Evolutionary conservation across 106 monocot species (phyloP).

Genomic region (Dendrobium nobile): DNA sequence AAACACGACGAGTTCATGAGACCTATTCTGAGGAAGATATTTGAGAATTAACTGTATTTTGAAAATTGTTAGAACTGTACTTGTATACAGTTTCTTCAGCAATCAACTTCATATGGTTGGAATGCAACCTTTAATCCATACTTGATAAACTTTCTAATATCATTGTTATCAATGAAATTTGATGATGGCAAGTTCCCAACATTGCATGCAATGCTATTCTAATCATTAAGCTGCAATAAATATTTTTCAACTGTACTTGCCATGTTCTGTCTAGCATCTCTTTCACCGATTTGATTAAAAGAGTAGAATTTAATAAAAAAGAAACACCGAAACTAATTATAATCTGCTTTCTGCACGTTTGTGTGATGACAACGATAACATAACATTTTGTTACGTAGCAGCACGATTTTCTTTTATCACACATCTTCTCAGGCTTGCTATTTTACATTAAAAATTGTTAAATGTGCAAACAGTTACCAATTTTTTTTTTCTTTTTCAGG

Average conservation of each 20-base stretch:
- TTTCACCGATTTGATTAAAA: neutral
- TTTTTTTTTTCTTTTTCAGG: conserved; percentile 26
- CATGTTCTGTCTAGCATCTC: neutral
- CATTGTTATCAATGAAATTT: neutral
- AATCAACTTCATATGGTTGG: neutral
- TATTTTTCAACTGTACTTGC: neutral
- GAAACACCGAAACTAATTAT: neutral
- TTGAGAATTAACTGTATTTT: neutral
- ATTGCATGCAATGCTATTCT: neutral
- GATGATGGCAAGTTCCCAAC: neutral
- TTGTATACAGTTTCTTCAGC: neutral
- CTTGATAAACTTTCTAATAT: neutral
- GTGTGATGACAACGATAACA: neutral
- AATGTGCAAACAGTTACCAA: neutral
- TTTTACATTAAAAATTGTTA: neutral
- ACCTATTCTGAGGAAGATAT: neutral
- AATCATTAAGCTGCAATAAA: neutral
- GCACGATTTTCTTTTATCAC: neutral
- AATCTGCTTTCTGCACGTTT: neutral
- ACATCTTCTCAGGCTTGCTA: neutral
- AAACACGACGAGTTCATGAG: neutral
- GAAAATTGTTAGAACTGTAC: neutral
- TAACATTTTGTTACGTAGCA: neutral
- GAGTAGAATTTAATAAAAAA: neutral
- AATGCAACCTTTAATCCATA: neutral